A percentile compares a stretch with the other conserved stretches of the same genome.
Conservation (phyloP, 2,329 filamentous ascomycete species). For the Penicillium vulpinum region DNA sequence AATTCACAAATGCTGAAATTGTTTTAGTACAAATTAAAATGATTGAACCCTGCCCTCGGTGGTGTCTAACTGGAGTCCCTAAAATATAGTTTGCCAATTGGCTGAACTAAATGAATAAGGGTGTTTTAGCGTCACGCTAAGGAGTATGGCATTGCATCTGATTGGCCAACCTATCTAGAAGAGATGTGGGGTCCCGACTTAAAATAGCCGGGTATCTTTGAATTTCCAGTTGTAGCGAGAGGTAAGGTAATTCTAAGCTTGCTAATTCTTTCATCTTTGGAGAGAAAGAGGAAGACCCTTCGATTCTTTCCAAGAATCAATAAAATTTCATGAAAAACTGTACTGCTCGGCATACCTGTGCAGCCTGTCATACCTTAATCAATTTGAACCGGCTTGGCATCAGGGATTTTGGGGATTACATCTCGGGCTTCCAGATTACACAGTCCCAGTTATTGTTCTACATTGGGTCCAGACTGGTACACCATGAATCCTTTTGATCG, state of each 20-base stretch:
- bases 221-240: background rate
- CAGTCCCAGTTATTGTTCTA: background rate
- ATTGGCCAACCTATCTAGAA: background rate
- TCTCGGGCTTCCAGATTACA: constrained; percentile 1
- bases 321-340: background rate
- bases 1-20: background rate
- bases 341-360: background rate
- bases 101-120: background rate
- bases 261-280: background rate
- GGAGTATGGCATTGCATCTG: background rate
- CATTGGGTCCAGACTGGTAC: background rate
- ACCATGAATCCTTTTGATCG: background rate
- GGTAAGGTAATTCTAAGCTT: background rate
- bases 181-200: constrained; percentile 1
- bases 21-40: background rate
- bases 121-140: constrained; percentile 8
- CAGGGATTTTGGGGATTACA: background rate
- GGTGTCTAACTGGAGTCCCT: background rate
- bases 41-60: background rate
- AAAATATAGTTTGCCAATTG: background rate
- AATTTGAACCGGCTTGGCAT: constrained; percentile 7
- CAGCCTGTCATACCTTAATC: constrained; percentile 6
- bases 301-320: too few relatives aligned
- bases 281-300: background rate
- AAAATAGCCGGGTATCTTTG: background rate